Conservation (phyloP, 2,329 filamentous ascomycete species). For the Camptophora hylomeconis region DNA sequence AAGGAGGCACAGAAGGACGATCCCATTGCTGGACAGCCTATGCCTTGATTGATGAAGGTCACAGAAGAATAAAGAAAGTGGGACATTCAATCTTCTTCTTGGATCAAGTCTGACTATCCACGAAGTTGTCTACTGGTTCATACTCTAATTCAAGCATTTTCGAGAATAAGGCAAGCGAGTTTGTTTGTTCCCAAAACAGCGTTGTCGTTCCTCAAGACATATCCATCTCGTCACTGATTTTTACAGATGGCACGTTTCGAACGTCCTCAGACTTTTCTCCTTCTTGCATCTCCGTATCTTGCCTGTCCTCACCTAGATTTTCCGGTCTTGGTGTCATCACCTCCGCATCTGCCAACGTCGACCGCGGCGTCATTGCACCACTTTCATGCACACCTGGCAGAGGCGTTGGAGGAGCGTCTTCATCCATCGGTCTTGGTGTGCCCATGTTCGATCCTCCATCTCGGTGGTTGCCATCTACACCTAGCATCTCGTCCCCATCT, state of each 20-base stretch:
- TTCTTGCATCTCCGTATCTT: constrained; percentile 3
- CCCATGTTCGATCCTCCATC: constrained; percentile 35
- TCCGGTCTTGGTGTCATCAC: constrained; percentile 1
- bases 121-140: too few species aligned
- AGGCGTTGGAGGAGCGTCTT: constrained; percentile 27
- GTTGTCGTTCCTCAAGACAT: too few species aligned
- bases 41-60: too few species aligned
- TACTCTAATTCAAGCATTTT: too few species aligned
- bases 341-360: constrained; percentile 7
- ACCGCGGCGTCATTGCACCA: constrained; percentile 20
- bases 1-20: constrained; percentile 24
- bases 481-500: constrained; percentile 41
- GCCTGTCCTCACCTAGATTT: neutral
- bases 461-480: constrained; percentile 22
- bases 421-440: constrained; percentile 38
- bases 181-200: too few species aligned
- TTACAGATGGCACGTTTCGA: too few species aligned
- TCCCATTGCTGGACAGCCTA: constrained; percentile 22
- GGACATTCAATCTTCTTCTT: too few species aligned
- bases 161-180: too few species aligned
- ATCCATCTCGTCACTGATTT: too few species aligned
- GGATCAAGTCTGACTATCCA: too few species aligned
- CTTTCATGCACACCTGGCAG: constrained; percentile 12
- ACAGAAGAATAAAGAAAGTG: too few species aligned
- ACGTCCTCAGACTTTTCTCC: too few species aligned